A percentile compares a stretch with the other conserved stretches of the same genome.
Evolutionary conservation across 108 stramenopile genomes (phyloP).

Genomic region (Epipyxis sp.): DNA sequence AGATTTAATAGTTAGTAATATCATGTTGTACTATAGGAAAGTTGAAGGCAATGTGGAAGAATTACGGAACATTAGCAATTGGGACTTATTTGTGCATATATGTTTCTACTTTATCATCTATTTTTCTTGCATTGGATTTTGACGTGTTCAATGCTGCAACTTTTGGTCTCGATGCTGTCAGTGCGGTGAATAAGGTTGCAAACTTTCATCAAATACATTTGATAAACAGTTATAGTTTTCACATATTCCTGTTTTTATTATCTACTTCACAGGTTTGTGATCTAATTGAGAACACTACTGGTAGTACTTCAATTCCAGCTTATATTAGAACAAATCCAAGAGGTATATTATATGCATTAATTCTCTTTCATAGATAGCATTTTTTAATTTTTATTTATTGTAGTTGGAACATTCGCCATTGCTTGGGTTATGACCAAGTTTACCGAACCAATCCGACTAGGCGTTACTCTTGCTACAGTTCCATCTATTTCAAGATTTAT

Average conservation of each 20-base stretch:
- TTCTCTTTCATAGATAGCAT: slow-evolving; percentile 63
- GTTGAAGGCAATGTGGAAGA: slow-evolving; percentile 42
- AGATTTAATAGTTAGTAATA: too few relatives aligned
- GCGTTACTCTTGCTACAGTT: slow-evolving; percentile 64
- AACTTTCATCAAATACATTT: background rate
- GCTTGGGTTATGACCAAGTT: slow-evolving; percentile 88
- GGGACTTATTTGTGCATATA: slow-evolving; percentile 55
- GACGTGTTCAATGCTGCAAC: slow-evolving; percentile 40
- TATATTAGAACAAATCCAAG: slow-evolving; percentile 33
- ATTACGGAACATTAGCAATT: slow-evolving; percentile 48
- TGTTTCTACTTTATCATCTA: slow-evolving; percentile 40
- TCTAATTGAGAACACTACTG: slow-evolving; percentile 38
- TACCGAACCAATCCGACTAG: slow-evolving; percentile 81
- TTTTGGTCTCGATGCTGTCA: slow-evolving; percentile 23
- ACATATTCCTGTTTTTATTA: background rate
- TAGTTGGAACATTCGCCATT: slow-evolving; percentile 77
- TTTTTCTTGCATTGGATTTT: slow-evolving; percentile 50
- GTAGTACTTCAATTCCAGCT: slow-evolving; percentile 17
- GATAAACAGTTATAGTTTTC: background rate
- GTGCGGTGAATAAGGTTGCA: slow-evolving; percentile 43
- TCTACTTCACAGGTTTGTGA: slow-evolving; percentile 34
- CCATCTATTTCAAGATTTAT: slow-evolving; percentile 71
- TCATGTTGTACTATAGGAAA: too few relatives aligned
- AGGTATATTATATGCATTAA: slow-evolving; percentile 41
- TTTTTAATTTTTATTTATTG: slow-evolving; percentile 63